phyloP scores from a whole-genome alignment of 169 alveolate genomes.

The Cyclospora cayetanensis region DNA sequence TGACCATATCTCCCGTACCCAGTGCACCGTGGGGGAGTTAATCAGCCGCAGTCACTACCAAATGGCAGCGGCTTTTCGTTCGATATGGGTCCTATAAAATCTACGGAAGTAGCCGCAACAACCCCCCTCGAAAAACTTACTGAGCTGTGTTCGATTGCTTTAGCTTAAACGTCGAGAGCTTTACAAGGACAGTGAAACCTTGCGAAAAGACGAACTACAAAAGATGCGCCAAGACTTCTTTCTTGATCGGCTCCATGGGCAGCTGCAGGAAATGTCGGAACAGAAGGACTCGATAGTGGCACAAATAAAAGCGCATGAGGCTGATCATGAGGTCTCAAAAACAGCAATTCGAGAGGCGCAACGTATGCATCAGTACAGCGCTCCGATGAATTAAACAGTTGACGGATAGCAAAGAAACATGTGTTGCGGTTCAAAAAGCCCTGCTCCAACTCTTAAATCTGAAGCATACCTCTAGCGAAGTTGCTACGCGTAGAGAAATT shows the following conservation, averaged over 20 bases:
- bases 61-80: no score
- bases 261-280: constrained; percentile 86
- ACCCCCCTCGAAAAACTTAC: not conserved
- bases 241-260: constrained; percentile 87
- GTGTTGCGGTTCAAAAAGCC: no score
- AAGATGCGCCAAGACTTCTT: constrained; percentile 89
- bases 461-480: no score
- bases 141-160: not conserved
- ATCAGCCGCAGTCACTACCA: no score
- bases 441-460: no score
- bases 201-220: constrained; percentile 82
- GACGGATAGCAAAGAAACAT: no score
- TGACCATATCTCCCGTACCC: no score
- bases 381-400: no score
- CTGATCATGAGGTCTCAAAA: constrained; percentile 88
- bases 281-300: constrained; percentile 84
- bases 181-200: constrained; percentile 87
- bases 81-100: no score
- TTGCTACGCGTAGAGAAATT: no score
- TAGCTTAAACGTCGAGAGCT: constrained; percentile 84
- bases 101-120: not conserved
- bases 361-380: no score
- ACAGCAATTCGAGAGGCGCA: constrained; percentile 86
- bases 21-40: no score
- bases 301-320: constrained; percentile 85